A percentile compares a stretch with the other conserved stretches of the same genome.
Conservation (phyloP, 768 basidiomycete species). For the Dioszegia hungarica region DNA sequence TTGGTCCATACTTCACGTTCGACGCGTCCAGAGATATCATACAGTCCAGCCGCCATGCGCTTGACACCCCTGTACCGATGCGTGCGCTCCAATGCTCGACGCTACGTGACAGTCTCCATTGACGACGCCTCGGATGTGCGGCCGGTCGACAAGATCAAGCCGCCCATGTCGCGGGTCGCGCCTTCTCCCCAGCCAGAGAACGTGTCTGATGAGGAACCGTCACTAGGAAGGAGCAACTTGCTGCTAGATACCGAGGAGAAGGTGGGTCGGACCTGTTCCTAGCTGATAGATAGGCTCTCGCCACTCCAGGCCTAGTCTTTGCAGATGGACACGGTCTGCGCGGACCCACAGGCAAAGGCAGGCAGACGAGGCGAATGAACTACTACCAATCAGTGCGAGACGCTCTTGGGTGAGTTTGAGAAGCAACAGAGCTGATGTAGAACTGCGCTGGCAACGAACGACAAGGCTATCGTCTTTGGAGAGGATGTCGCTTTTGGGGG, state of each 20-base stretch:
- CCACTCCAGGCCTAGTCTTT: constrained; percentile 36
- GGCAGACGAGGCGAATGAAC: constrained; percentile 93
- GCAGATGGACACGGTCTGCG: constrained; percentile 41
- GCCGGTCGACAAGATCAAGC: background rate
- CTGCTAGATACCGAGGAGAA: constrained; percentile 6
- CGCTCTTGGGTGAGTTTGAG: constrained; percentile 67
- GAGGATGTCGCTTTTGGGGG: constrained; percentile 86
- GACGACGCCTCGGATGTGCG: constrained; percentile 6
- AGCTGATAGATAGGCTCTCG: constrained; percentile 24
- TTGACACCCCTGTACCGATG: too few relatives aligned
- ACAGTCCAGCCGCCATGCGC: too few relatives aligned
- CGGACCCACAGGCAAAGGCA: constrained; percentile 55
- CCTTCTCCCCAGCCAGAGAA: constrained; percentile 8
- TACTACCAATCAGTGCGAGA: constrained; percentile 87
- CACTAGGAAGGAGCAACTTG: constrained; percentile 9
- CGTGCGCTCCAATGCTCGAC: too few relatives aligned
- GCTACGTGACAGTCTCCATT: constrained; percentile 2
- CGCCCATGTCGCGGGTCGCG: constrained; percentile 5
- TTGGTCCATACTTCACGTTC: too few relatives aligned
- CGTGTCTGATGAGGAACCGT: constrained; percentile 14
- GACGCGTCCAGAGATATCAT: too few relatives aligned
- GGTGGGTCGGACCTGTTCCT: background rate
- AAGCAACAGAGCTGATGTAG: constrained; percentile 48
- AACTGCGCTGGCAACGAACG: constrained; percentile 77
- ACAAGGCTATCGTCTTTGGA: constrained; percentile 82